Conservation (phyloP, 805 yeast species). For the Myxozyma neotropica region DNA sequence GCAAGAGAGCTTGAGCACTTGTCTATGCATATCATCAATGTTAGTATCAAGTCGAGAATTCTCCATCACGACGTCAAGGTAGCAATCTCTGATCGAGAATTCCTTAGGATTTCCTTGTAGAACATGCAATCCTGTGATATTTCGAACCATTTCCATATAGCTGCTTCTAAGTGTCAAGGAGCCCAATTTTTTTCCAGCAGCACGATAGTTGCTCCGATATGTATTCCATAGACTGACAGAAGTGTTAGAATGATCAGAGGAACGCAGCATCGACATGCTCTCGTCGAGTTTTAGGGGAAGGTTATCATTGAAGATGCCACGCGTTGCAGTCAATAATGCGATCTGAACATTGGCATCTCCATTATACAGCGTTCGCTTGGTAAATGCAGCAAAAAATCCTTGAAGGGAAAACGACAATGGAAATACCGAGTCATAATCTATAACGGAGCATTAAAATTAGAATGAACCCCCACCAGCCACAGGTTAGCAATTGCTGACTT, state of each 20-base stretch:
- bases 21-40: neutral
- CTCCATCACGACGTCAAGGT: constrained; percentile 18
- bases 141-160: constrained; percentile 28
- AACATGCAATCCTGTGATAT: constrained; percentile 39
- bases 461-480: neutral
- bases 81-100: constrained; percentile 4
- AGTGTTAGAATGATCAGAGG: constrained; percentile 5
- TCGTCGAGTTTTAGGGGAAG: constrained; percentile 20
- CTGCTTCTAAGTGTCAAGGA: constrained; percentile 36
- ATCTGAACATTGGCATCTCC: constrained; percentile 8
- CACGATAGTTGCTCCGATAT: constrained; percentile 20
- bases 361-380: constrained; percentile 6
- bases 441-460: neutral
- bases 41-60: constrained; percentile 3
- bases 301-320: constrained; percentile 3
- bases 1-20: constrained; percentile 25
- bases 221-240: constrained; percentile 6
- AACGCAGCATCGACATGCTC: constrained; percentile 17
- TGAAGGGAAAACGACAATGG: constrained; percentile 39
- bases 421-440: constrained; percentile 23
- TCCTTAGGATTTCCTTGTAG: constrained; percentile 34
- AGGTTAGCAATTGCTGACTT: neutral
- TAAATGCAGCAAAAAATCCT: constrained; percentile 44
- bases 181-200: constrained; percentile 36
- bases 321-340: neutral